Conservation (phyloP, 768 basidiomycete genomes). For the Naganishia randhawae region DNA sequence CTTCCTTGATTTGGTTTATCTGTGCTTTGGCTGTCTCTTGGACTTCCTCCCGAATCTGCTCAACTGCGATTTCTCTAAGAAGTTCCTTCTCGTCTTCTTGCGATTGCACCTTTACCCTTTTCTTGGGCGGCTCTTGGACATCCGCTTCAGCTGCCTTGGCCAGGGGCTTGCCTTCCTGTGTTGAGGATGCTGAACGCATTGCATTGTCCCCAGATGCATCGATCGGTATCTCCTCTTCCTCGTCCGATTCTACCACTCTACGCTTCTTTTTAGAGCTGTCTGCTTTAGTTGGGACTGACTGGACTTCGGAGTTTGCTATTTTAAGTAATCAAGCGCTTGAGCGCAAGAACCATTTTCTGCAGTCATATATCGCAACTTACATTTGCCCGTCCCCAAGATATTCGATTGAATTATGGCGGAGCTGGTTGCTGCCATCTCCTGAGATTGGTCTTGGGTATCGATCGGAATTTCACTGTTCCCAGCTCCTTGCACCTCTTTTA, state of each 20-base stretch:
- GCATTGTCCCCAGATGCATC: neutral
- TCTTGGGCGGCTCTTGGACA: constrained; percentile 1
- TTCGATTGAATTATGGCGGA: too few species aligned
- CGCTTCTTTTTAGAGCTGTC: constrained; percentile 10
- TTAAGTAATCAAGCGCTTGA: neutral
- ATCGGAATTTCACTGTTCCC: neutral
- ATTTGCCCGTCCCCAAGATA: too few species aligned
- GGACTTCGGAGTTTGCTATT: neutral
- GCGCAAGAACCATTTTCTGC: neutral
- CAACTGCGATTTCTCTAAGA: neutral
- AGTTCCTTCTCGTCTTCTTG: neutral
- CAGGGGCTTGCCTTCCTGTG: neutral
- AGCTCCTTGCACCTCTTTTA: neutral
- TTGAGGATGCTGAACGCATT: neutral
- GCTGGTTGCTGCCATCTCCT: neutral
- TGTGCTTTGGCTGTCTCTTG: constrained; percentile 23
- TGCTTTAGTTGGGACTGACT: neutral
- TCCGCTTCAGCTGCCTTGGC: neutral
- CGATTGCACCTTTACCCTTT: neutral
- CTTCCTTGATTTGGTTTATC: constrained; percentile 23
- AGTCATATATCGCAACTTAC: too few species aligned
- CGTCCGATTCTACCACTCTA: constrained; percentile 21
- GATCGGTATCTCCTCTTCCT: constrained; percentile 3
- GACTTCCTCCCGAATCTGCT: constrained; percentile 16
- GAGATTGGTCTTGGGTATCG: neutral